Evolutionary conservation across 2,329 filamentous ascomycete species (phyloP).

Genomic region (Talaromyces piceae): DNA sequence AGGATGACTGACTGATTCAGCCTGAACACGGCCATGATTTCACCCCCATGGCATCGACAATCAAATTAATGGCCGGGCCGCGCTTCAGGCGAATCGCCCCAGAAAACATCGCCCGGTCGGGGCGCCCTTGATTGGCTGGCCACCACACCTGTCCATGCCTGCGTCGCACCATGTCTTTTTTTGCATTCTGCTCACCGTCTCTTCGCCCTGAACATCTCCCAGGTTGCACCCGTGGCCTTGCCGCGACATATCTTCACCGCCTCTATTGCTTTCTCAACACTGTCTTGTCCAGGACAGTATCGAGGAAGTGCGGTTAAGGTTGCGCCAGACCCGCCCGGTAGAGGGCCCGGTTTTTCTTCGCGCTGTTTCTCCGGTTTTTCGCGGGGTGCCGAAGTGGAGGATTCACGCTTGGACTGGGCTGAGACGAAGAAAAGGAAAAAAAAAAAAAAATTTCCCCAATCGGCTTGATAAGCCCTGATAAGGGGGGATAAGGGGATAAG

Average conservation of each 20-base stretch:
- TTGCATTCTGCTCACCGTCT: neutral
- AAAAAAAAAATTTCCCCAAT: neutral
- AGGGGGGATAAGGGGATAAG: conserved; percentile 1
- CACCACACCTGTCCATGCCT: neutral
- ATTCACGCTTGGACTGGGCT: neutral
- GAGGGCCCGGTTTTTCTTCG: conserved; percentile 10
- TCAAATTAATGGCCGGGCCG: no score
- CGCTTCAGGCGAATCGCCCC: neutral
- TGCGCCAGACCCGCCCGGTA: conserved; percentile 4
- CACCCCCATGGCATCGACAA: no score
- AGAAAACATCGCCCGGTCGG: neutral
- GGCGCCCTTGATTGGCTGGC: neutral
- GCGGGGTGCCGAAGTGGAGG: conserved; percentile 8
- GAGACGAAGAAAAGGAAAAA: no score
- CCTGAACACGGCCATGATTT: no score
- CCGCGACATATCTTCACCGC: neutral
- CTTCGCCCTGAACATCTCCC: neutral
- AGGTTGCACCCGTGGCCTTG: neutral
- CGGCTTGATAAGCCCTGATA: neutral
- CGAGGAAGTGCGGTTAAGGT: neutral
- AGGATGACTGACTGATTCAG: no score
- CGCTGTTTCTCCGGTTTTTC: conserved; percentile 6
- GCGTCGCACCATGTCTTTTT: neutral
- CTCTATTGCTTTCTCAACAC: neutral
- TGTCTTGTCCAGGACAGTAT: neutral